Percentiles rank a stretch among this genome's conserved stretches.
Evolutionary conservation across 2,329 filamentous ascomycete species (phyloP).

Genomic region (Monilinia polystroma): DNA sequence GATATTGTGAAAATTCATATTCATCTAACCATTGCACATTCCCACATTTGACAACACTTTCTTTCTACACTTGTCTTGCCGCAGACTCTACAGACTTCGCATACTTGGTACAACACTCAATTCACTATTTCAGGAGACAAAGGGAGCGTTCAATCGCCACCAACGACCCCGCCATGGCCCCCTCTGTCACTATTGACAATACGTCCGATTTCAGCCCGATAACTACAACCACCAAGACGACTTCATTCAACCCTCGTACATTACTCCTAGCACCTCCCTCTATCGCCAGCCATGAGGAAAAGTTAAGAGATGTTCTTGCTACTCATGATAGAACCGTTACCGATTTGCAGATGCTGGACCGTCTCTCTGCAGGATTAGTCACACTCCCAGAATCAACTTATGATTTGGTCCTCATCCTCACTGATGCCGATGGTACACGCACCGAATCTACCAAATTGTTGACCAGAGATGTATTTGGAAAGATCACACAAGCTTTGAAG

Average conservation of each 20-base stretch:
- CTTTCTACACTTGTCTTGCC: neutral
- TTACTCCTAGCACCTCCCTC: slow-evolving; percentile 89
- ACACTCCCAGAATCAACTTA: slow-evolving; percentile 75
- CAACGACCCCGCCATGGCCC: slow-evolving; percentile 33
- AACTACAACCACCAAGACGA: slow-evolving; percentile 28
- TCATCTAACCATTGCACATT: neutral
- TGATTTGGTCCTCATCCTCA: slow-evolving; percentile 79
- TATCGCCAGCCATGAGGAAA: slow-evolving; percentile 79
- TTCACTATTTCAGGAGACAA: neutral
- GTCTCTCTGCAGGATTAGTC: slow-evolving; percentile 78
- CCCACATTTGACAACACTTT: neutral
- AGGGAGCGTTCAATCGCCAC: neutral
- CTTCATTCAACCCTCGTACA: slow-evolving; percentile 51
- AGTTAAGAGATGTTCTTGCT: slow-evolving; percentile 68
- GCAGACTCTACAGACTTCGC: neutral
- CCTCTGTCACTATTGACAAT: slow-evolving; percentile 38
- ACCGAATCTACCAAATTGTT: slow-evolving; percentile 65
- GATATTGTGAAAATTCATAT: slow-evolving; percentile 7
- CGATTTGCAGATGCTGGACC: slow-evolving; percentile 97
- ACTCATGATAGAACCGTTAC: slow-evolving; percentile 72
- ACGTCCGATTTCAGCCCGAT: slow-evolving; percentile 37
- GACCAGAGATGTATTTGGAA: slow-evolving; percentile 63
- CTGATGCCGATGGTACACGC: slow-evolving; percentile 67
- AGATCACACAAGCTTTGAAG: slow-evolving; percentile 69
- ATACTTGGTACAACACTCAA: neutral